A percentile compares a stretch with the other conserved stretches of the same genome.
Evolutionary conservation across 441 rosid species (phyloP).

Genomic region (Brassica balearica): DNA sequence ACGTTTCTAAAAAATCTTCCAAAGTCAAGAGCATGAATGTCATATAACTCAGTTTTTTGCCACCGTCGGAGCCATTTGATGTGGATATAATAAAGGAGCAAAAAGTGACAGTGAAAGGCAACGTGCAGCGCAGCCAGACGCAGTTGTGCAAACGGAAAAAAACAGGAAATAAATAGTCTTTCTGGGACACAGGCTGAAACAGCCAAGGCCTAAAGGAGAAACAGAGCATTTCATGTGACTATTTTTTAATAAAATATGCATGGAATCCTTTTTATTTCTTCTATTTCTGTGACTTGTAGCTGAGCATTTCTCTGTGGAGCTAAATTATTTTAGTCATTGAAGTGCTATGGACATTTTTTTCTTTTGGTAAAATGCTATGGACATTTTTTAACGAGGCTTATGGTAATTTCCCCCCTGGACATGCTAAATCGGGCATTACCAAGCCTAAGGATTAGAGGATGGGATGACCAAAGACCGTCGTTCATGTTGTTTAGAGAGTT

Average conservation of each 20-base stretch:
- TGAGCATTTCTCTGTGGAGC: background rate
- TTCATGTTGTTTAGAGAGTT: conserved; percentile 49
- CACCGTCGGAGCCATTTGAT: conserved; percentile 83
- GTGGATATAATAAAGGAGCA: conserved; percentile 67
- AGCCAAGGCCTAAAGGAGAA: background rate
- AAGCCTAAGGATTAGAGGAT: conserved; percentile 58
- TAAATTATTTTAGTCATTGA: background rate
- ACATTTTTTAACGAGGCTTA: conserved; percentile 51
- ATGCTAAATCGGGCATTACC: conserved; percentile 39
- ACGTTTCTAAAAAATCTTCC: background rate
- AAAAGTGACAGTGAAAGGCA: conserved; percentile 64
- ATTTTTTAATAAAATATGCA: background rate
- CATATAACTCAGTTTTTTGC: background rate
- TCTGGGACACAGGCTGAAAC: conserved; percentile 67
- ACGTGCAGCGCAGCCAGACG: conserved; percentile 68
- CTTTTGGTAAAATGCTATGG: no score
- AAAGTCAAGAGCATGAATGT: background rate
- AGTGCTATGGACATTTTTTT: background rate
- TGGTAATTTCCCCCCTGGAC: conserved; percentile 41
- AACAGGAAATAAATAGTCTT: conserved; percentile 82
- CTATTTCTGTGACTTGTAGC: background rate
- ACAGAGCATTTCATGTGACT: background rate
- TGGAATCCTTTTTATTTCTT: background rate
- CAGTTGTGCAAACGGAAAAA: conserved; percentile 86
- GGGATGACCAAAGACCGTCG: conserved; percentile 58